Conservation (phyloP, 176 grass and related monocot genomes). For the Aegilops longissima region DNA sequence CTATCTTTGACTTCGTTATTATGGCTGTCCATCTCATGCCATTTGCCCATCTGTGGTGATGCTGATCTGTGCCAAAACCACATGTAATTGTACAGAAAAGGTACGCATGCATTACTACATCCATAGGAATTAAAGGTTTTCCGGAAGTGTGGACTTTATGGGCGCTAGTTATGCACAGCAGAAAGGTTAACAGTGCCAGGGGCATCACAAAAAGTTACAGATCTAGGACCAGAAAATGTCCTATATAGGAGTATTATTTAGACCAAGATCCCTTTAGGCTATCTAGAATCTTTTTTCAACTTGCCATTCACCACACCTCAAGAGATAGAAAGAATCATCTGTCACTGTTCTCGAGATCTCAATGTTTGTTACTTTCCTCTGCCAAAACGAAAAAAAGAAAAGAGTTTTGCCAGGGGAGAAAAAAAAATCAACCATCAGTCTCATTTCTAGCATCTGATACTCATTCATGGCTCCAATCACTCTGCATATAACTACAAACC, state of each 20-base stretch:
- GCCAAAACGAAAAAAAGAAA: background rate
- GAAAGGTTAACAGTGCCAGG: background rate
- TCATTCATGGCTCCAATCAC: too few relatives aligned
- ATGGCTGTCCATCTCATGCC: background rate
- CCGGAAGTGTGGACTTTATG: background rate
- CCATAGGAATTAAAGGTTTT: background rate
- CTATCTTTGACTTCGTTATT: background rate
- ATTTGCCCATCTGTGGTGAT: background rate
- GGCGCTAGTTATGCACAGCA: background rate
- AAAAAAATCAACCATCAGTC: background rate
- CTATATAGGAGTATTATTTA: background rate
- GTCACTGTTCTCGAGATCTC: background rate
- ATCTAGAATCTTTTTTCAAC: conserved; percentile 15
- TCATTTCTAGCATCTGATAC: too few relatives aligned
- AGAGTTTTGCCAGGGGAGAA: background rate
- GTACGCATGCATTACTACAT: background rate
- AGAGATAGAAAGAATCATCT: conserved; percentile 1
- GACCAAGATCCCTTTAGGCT: conserved; percentile 1
- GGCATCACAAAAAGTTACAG: background rate
- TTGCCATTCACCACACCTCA: background rate
- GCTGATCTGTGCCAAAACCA: background rate
- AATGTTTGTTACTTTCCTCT: background rate
- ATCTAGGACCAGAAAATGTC: background rate
- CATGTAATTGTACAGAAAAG: background rate
- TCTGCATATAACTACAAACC: too few relatives aligned